Evolutionary conservation across 345 rosid species (phyloP).

Genomic region (Physaria fendleri): DNA sequence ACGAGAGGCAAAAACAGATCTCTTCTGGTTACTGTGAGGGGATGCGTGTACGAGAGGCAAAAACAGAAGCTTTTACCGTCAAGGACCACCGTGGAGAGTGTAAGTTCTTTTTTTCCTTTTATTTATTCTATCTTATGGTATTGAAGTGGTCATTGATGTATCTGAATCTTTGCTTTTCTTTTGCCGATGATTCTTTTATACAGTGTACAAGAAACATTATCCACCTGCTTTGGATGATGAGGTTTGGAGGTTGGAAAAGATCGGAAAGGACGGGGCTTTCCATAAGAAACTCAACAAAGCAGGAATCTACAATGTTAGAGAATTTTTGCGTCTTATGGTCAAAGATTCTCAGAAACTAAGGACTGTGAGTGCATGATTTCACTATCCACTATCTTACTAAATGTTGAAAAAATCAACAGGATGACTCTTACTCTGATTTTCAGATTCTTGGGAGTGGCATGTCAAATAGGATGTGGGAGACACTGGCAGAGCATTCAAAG

Average conservation of each 20-base stretch:
- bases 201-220: constrained; percentile 97
- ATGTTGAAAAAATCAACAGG: background rate
- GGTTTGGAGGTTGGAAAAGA: constrained; percentile 96
- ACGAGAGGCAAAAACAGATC: constrained; percentile 90
- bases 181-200: background rate
- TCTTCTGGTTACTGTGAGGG: constrained; percentile 64
- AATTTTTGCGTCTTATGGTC: constrained; percentile 74
- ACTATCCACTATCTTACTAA: background rate
- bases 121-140: background rate
- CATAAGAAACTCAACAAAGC: constrained; percentile 91
- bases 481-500: constrained; percentile 88
- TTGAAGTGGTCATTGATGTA: background rate
- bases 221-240: constrained; percentile 89
- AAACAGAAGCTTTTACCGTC: constrained; percentile 93
- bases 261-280: constrained; percentile 94
- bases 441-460: constrained; percentile 99
- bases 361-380: constrained; percentile 46
- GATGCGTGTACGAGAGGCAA: constrained; percentile 82
- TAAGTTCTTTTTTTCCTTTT: constrained; percentile 30
- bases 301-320: constrained; percentile 78
- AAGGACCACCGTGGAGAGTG: constrained; percentile 99
- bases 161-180: background rate
- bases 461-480: constrained; percentile 99
- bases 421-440: constrained; percentile 21
- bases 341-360: constrained; percentile 71